Base-by-base conservation (phyloP, 1,284 basidiomycete species). In the Dichomitus squalens region DNA sequence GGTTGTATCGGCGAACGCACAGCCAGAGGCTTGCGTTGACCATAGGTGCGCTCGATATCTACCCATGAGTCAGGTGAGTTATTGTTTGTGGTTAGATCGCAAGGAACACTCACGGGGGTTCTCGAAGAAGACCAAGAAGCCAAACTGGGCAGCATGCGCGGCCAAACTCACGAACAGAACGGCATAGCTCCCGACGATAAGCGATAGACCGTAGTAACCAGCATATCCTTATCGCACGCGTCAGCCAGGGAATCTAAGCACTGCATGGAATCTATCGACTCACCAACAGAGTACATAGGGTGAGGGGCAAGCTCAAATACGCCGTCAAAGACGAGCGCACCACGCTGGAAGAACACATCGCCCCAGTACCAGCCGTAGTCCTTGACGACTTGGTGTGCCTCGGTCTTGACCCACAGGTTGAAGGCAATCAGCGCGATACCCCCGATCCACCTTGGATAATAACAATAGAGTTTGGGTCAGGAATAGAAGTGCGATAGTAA, bases 371-470 rank as follows among this genome's bases (percentile, higher is more conserved):
- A 93, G 9, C 90, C 91, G 61, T 90, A 92, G 64, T 91, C 88
- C 65, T 97, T 98, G 60, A 99, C 95, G 51, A 99, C 94, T 49
- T 94, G 84, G 73, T 99, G 96, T 0, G 96, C 96, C 69, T 99
- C 96, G 12, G 93, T 90, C 75, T 99, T 99, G 66, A 99, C 96
- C 95, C 96, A 99, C 35, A 98, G 81, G 73, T 99, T 99, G 81
- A 99, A 98, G 38, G 84, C 83, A 69, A 99, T 95, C 34, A 99
- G 78, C 0, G 85, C 81, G 65, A 93, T 75, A 12, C 97, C 96
- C 12, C 88, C 88, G 41, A 91, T 72, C 95, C 96, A 98, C 64
- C 93, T 93, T 54, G 16, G n/a, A n/a, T n/a, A n/a, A 53, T 47
- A 33, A 29, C 49, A 39, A 50, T 58, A 40, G 43, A 49, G 31